Evolutionary conservation across 441 rosid species (phyloP).

Genomic region (Daphne laureola): DNA sequence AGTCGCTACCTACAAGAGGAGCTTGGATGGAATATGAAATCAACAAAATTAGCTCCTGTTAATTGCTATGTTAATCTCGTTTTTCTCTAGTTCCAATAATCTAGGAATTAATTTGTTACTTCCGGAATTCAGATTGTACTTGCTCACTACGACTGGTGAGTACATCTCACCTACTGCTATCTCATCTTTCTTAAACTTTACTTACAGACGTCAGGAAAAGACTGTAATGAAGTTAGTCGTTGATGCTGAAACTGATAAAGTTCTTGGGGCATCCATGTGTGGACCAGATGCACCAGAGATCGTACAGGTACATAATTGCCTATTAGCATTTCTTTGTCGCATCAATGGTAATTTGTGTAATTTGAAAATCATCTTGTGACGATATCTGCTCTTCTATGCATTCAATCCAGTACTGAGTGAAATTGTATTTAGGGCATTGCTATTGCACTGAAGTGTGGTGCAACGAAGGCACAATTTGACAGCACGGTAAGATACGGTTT

Average conservation of each 20-base stretch:
- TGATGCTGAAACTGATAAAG: slow-evolving; percentile 78
- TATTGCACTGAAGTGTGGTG: slow-evolving; percentile 86
- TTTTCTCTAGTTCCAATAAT: too few species aligned
- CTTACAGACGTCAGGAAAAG: slow-evolving; percentile 81
- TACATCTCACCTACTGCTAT: background rate
- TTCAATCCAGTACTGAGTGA: background rate
- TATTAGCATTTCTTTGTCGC: too few species aligned
- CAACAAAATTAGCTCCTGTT: too few species aligned
- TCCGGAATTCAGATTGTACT: too few species aligned
- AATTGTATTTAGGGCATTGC: slow-evolving; percentile 65
- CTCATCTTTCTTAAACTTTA: slow-evolving; percentile 5
- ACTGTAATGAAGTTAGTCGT: slow-evolving; percentile 83
- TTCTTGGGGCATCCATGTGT: slow-evolving; percentile 90
- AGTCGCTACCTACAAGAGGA: too few species aligned
- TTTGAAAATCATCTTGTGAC: too few species aligned
- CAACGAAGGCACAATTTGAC: slow-evolving; percentile 89
- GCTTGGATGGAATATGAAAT: too few species aligned
- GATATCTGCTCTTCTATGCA: background rate
- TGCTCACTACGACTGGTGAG: too few species aligned
- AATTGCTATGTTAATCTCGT: too few species aligned
- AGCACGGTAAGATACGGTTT: slow-evolving; percentile 52
- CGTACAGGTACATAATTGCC: slow-evolving; percentile 48
- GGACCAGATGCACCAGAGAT: slow-evolving; percentile 93
- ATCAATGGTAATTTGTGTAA: background rate
- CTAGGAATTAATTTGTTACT: too few species aligned